phyloP scores from a whole-genome alignment of 805 yeast genomes.

The Kregervanrija pseudodelftensis region DNA sequence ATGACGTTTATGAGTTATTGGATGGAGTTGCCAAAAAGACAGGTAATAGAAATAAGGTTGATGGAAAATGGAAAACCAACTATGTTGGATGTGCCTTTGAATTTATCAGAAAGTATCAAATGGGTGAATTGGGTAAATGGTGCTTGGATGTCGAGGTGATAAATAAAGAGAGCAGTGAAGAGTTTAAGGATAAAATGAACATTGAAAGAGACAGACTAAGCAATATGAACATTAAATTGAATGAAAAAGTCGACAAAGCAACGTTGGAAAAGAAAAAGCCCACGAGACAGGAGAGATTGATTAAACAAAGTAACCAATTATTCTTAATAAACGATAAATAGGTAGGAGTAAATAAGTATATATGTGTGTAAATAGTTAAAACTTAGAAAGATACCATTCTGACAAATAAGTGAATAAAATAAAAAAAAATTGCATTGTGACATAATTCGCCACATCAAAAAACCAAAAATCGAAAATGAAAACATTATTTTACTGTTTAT shows the following conservation, averaged over 20 bases:
- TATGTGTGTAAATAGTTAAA: background rate
- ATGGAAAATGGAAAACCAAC: conserved; percentile 33
- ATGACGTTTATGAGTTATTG: conserved; percentile 55
- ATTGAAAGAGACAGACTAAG: conserved; percentile 13
- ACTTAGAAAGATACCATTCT: no score
- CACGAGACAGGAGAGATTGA: background rate
- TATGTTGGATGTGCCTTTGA: conserved; percentile 56
- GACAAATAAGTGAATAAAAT: no score
- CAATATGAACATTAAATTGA: conserved; percentile 1
- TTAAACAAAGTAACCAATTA: conserved; percentile 3
- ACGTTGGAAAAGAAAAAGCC: background rate
- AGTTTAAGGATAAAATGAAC: conserved; percentile 5
- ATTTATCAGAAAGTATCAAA: conserved; percentile 57
- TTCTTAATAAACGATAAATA: background rate
- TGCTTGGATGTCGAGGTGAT: conserved; percentile 22
- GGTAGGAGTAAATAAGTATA: background rate
- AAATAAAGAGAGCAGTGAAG: conserved; percentile 1
- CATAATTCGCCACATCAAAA: no score
- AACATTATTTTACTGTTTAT: no score
- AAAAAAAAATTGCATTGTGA: no score
- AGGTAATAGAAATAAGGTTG: conserved; percentile 16
- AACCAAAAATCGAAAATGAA: no score
- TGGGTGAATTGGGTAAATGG: conserved; percentile 38
- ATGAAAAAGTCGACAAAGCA: background rate
- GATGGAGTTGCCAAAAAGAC: conserved; percentile 37